Conservation (phyloP, 306 rosid genomes). For the Cicer yamashitae region DNA sequence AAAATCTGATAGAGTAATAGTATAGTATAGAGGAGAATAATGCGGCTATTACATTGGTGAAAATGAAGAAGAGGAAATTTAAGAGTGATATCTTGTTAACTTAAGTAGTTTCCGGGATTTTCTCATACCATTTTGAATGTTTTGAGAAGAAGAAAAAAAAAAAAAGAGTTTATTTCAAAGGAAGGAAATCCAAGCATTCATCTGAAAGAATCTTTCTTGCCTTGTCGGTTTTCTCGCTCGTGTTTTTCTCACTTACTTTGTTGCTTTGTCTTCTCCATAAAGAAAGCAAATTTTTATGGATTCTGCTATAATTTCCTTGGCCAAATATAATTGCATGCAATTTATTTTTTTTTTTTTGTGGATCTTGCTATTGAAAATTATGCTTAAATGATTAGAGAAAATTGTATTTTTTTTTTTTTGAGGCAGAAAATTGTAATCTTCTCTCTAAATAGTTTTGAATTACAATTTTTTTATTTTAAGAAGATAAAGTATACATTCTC, state of each 20-base stretch:
- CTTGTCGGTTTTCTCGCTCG: constrained; percentile 46
- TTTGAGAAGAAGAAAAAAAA: constrained; percentile 33
- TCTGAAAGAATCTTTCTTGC: constrained; percentile 59
- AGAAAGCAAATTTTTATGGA: constrained; percentile 32
- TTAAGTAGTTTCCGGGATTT: constrained; percentile 49
- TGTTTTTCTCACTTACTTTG: constrained; percentile 45
- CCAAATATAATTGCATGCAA: constrained; percentile 33
- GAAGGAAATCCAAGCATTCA: constrained; percentile 62
- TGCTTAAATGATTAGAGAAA: background rate
- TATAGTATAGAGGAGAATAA: constrained; percentile 13
- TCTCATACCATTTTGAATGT: constrained; percentile 53
- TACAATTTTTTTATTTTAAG: background rate
- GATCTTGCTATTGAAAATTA: background rate
- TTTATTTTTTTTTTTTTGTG: constrained; percentile 17
- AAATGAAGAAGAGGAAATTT: constrained; percentile 33
- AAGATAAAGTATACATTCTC: too few species aligned
- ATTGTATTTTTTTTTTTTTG: background rate
- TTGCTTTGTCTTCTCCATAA: constrained; percentile 21
- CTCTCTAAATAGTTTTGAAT: background rate
- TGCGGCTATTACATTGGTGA: constrained; percentile 31
- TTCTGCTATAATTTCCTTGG: constrained; percentile 11
- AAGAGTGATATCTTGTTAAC: constrained; percentile 38
- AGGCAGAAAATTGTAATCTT: background rate
- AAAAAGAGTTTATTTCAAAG: constrained; percentile 40
- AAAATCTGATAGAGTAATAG: constrained; percentile 39